Evolutionary conservation across 176 grass and related monocot genomes (phyloP), one percentile per base, ranked within the genome.

Genomic region (Cenchrus americanus): DNA sequence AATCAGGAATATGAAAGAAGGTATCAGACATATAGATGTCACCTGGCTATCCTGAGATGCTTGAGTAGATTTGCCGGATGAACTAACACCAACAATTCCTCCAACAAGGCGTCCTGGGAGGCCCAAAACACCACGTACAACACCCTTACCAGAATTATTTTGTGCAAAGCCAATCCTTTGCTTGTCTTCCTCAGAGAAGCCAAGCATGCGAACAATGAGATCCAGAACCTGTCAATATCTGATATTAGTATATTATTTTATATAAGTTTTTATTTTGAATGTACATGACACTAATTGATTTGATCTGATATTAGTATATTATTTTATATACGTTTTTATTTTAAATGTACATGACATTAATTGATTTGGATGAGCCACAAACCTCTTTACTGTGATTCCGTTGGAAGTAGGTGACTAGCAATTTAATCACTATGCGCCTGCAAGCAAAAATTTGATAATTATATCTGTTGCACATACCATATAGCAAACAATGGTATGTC

Each of bases 341-440:
- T 50, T 14, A 24, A 30, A 67, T 69, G 60, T 84, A 66, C 21
- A 73, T 46, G 10, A 58, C 12, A 69, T 17, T 41, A 50, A 79
- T 53, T 10, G 51, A 68, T 69, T 42, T 63, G 63, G 46, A 64
- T 8, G 41, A 80, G 77, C 40, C 49, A 90, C 82, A 52, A 58
- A 96, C 97, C 97, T 99, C 97, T 89, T 99, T 96, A 78, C 93
- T 94, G 62, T 99, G 91, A 69, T 96, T 99, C 52, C 84, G 83
- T 65, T 99, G 93, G 84, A 99, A 96, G 87, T 99, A 99, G 54
- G 97, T 92, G 42, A 99, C 89, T 21, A 99, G 78, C 53, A 99
- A 82, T 83, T 96, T 99, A 19, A 96, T 94, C 77, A 99, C 97
- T 76, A 99, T 99, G 8, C 89, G 86, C 63, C 97, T 99, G 89